Conservation (phyloP, 2,329 filamentous ascomycete species). For the Fusarium nanum region DNA sequence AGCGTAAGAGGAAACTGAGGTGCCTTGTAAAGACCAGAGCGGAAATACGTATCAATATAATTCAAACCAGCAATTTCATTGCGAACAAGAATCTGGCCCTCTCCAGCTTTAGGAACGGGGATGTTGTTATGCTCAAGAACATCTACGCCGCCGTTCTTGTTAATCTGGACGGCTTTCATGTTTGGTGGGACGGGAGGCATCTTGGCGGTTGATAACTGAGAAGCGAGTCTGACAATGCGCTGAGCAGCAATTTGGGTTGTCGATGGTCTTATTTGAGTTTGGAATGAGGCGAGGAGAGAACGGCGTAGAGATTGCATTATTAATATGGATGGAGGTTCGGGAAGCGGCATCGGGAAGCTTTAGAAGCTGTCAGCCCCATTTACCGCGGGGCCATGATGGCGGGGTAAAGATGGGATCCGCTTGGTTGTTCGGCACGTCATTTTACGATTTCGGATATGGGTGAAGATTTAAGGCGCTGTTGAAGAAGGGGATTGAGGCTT, state of each 20-base stretch:
- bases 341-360: background rate
- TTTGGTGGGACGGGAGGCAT: conserved; percentile 81
- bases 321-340: conserved; percentile 1
- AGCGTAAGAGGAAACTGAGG: conserved; percentile 77
- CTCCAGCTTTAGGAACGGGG: conserved; percentile 72
- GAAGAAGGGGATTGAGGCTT: background rate
- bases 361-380: conserved; percentile 11
- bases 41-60: conserved; percentile 93
- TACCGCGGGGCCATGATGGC: conserved; percentile 41
- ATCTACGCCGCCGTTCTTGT: conserved; percentile 73
- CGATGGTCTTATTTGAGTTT: background rate
- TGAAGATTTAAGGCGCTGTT: background rate
- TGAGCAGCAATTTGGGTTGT: conserved; percentile 9
- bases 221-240: conserved; percentile 16
- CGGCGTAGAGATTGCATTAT: conserved; percentile 29
- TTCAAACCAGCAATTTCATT: conserved; percentile 86
- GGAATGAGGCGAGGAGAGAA: conserved; percentile 24
- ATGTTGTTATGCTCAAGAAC: conserved; percentile 79
- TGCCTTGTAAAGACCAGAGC: conserved; percentile 80
- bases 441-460: conserved; percentile 1
- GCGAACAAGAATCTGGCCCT: conserved; percentile 81
- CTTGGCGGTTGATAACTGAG: conserved; percentile 50
- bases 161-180: conserved; percentile 74
- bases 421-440: conserved; percentile 20
- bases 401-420: conserved; percentile 37